phyloP scores from a whole-genome alignment of 2,329 filamentous ascomycete species.

The Ascochyta koolunga region DNA sequence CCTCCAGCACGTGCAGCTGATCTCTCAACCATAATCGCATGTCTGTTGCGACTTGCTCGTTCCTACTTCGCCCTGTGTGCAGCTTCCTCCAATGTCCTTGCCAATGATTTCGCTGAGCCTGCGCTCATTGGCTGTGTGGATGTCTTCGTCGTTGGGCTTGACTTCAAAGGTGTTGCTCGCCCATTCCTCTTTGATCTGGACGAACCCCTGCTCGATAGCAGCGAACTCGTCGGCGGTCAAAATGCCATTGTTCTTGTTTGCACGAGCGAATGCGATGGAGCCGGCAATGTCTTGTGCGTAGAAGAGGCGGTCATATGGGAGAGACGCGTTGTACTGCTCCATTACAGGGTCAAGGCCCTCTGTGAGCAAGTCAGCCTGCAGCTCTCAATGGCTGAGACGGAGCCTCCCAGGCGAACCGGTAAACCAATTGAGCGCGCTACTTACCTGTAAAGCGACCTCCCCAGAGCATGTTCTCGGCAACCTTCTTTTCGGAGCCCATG shows the following conservation, averaged over 20 bases:
- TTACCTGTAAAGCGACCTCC: constrained; percentile 46
- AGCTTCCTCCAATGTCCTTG: constrained; percentile 82
- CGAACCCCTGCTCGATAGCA: constrained; percentile 74
- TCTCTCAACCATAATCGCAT: constrained; percentile 90
- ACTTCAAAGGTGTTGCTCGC: constrained; percentile 53
- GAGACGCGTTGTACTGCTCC: constrained; percentile 81
- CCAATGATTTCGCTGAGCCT: constrained; percentile 79
- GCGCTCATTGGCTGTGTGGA: constrained; percentile 62
- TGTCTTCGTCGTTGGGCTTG: constrained; percentile 59
- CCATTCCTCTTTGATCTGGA: constrained; percentile 61
- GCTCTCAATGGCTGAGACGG: neutral
- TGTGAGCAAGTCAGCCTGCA: constrained; percentile 42
- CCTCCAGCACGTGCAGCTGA: constrained; percentile 72
- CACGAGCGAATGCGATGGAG: constrained; percentile 79
- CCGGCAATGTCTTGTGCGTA: constrained; percentile 82
- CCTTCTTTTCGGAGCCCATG: constrained; percentile 45
- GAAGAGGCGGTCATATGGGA: constrained; percentile 78
- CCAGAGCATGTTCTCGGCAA: constrained; percentile 49
- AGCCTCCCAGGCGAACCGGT: neutral
- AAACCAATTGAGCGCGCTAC: neutral
- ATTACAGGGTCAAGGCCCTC: constrained; percentile 85
- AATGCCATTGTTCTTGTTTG: constrained; percentile 77
- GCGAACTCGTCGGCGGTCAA: constrained; percentile 74
- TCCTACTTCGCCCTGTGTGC: constrained; percentile 84
- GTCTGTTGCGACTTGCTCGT: constrained; percentile 88